Evolutionary conservation across 306 rosid genomes (phyloP), one percentile per base, ranked within the genome.

Genomic region (Prunus mume): DNA sequence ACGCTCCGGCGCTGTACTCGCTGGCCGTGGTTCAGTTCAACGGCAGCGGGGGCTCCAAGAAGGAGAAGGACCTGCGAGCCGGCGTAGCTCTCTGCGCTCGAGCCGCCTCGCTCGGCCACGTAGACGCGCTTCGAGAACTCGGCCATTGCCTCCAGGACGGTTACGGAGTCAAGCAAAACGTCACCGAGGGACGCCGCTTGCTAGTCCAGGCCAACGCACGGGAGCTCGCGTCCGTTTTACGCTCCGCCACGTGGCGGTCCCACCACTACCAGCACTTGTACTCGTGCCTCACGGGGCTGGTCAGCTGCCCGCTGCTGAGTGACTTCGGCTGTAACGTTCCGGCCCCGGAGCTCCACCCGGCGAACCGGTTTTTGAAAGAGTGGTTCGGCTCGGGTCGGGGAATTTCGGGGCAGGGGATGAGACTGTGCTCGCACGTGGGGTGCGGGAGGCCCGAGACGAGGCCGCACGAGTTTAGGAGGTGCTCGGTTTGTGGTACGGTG

Each of bases 71-170:
- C 64, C 88, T 90, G 18, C 78, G 85, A 32, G 94, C 96, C 2
- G 97, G 97, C 22, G 96, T 90, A 13, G 87, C 97, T 9, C 67
- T 95, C 4, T 95, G 96, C 32, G 86, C 87, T 11, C 88, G 96
- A 55, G 97, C 98, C 6, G 91, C 97, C 2, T 72, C 54, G 3
- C 86, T 90, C 3, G 95, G 97, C 11, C 96, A 92, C 76, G 83
- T 92, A 19, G 96, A 88, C 83, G 97, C 93, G 54, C 92, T 95
- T 0, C 91, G 97, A 1, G 98, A 95, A 79, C 83, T 95, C 6
- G 97, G 97, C 1, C 97, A 92, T 81, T 95, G 97, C 80, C 86
- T 95, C 7, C 93, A 89, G 34, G 98, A 95, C 86, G 98, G 98
- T 28, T 95, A 92, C 80, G 98, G 98, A 2, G 79, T 86, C 10